Evolutionary conservation across 2,329 filamentous ascomycete genomes (phyloP).

Genomic region (Thermoascus crustaceus): DNA sequence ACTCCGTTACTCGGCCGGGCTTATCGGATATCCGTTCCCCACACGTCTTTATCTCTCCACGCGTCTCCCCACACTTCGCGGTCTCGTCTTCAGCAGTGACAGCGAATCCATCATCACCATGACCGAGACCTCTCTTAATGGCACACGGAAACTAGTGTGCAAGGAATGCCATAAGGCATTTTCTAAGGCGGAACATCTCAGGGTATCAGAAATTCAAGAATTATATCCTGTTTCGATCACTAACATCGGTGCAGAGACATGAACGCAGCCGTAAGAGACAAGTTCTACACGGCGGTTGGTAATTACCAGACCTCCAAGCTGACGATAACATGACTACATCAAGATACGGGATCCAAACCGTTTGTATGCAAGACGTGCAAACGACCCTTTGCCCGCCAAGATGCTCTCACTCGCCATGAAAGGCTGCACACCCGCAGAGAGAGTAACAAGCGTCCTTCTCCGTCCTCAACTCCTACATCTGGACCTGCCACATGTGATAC

Average conservation of each 20-base stretch:
- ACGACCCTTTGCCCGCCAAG: constrained; percentile 15
- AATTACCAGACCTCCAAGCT: too few species aligned
- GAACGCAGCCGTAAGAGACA: constrained; percentile 2
- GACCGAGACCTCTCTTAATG: background rate
- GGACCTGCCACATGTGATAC: background rate
- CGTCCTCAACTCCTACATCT: constrained; percentile 5
- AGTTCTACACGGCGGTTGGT: too few species aligned
- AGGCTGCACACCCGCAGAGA: constrained; percentile 10
- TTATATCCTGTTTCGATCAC: background rate
- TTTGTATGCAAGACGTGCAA: constrained; percentile 14
- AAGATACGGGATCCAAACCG: constrained; percentile 14
- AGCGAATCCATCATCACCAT: background rate
- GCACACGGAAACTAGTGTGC: background rate
- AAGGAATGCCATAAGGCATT: constrained; percentile 1
- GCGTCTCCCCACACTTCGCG: background rate
- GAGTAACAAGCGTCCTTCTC: constrained; percentile 4
- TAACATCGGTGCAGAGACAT: constrained; percentile 1
- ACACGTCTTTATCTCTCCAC: background rate
- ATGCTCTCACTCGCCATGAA: constrained; percentile 14
- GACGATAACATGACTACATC: too few species aligned
- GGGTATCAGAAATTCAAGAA: background rate
- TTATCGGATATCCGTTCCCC: background rate
- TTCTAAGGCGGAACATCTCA: constrained; percentile 1
- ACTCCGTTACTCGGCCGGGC: background rate
- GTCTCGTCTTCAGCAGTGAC: background rate